Conservation (phyloP, 2,329 filamentous ascomycete genomes). For the Camptophora hylomeconis region DNA sequence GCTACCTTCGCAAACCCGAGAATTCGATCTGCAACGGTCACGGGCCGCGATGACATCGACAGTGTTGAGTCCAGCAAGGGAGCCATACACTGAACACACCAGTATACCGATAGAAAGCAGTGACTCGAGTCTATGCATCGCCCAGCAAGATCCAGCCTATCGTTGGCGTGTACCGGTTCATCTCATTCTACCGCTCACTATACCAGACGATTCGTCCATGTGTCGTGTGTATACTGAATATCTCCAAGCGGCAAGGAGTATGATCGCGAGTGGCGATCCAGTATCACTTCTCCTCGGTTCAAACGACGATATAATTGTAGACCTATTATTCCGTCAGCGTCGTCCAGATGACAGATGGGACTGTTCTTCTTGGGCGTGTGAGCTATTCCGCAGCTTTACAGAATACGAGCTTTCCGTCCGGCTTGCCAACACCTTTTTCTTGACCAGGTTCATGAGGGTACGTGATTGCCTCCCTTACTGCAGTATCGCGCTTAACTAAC, state of each 20-base stretch:
- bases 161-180: slow-evolving; percentile 9
- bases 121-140: slow-evolving; percentile 11
- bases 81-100: too few species aligned
- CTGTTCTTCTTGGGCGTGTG: slow-evolving; percentile 13
- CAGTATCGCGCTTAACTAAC: too few species aligned
- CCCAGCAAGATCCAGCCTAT: slow-evolving; percentile 7
- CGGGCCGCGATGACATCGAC: too few species aligned
- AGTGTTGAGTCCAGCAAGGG: too few species aligned
- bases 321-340: slow-evolving; percentile 11
- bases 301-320: slow-evolving; percentile 6
- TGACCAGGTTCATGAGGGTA: slow-evolving; percentile 13
- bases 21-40: too few species aligned
- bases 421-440: slow-evolving; percentile 7
- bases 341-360: slow-evolving; percentile 7
- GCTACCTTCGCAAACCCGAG: too few species aligned
- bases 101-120: too few species aligned
- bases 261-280: slow-evolving; percentile 8
- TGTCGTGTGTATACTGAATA: slow-evolving; percentile 12
- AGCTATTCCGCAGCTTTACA: slow-evolving; percentile 6
- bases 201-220: slow-evolving; percentile 10
- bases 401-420: slow-evolving; percentile 11
- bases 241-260: slow-evolving; percentile 8
- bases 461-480: slow-evolving; percentile 3
- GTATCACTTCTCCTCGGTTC: slow-evolving; percentile 5
- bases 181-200: slow-evolving; percentile 9